Evolutionary conservation across 2,329 filamentous ascomycete genomes (phyloP).

Genomic region (Trichophyton schoenleinii): DNA sequence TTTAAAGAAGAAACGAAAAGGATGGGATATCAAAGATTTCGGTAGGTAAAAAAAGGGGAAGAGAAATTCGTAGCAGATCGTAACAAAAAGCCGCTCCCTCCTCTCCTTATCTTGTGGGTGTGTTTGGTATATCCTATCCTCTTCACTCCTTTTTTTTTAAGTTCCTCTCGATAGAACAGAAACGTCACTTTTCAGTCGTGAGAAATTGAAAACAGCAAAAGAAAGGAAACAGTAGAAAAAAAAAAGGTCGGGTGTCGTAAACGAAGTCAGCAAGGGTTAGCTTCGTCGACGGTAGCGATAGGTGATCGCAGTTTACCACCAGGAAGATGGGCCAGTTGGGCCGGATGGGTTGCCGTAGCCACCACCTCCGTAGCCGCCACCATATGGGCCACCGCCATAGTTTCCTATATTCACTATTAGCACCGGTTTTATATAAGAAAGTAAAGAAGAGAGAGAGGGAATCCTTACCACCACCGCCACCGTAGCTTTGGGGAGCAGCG

Average conservation of each 20-base stretch:
- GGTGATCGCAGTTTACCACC: slow-evolving; percentile 33
- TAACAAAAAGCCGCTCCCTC: slow-evolving; percentile 32
- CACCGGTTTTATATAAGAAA: neutral
- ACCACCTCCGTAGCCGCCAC: slow-evolving; percentile 26
- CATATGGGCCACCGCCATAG: neutral
- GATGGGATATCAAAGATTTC: slow-evolving; percentile 9
- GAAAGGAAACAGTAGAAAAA: slow-evolving; percentile 9
- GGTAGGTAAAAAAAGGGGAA: neutral
- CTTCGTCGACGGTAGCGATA: neutral
- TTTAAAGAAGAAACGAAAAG: slow-evolving; percentile 10
- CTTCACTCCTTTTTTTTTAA: neutral
- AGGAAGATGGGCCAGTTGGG: slow-evolving; percentile 38
- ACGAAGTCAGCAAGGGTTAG: neutral
- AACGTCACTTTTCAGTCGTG: slow-evolving; percentile 14
- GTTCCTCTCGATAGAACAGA: neutral
- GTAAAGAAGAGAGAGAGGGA: neutral
- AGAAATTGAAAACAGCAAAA: slow-evolving; percentile 24
- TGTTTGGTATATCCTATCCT: neutral
- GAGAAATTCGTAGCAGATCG: slow-evolving; percentile 32
- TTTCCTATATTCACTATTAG: neutral
- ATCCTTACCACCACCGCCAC: slow-evolving; percentile 17
- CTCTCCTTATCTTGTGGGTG: neutral
- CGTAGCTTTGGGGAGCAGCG: slow-evolving; percentile 16
- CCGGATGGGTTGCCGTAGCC: slow-evolving; percentile 39
- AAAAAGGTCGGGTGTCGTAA: neutral